phyloP scores from a whole-genome alignment of 108 stramenopile species.

The Nitzschia sp. region DNA sequence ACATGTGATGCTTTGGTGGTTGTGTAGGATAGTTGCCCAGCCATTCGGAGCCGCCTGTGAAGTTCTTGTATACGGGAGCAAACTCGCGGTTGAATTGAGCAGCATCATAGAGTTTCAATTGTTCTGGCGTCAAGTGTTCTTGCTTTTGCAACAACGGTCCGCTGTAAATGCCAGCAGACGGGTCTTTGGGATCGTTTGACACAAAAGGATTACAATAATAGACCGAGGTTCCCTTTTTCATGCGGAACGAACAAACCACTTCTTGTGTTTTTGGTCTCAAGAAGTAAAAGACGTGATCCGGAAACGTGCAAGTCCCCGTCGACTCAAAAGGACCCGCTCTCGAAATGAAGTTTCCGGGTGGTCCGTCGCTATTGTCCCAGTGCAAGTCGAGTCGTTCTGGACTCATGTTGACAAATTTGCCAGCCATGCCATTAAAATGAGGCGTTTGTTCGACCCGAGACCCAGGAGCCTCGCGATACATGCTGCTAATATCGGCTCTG shows the following conservation, averaged over 20 bases:
- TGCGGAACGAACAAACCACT: conserved; percentile 31
- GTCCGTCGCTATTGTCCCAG: conserved; percentile 10
- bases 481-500: conserved; percentile 44
- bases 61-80: conserved; percentile 39
- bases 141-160: conserved; percentile 3
- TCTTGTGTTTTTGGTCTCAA: conserved; percentile 17
- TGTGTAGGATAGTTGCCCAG: conserved; percentile 40
- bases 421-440: conserved; percentile 47
- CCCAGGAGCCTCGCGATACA: conserved; percentile 47
- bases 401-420: conserved; percentile 57
- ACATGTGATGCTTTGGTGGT: conserved; percentile 41
- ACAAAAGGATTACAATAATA: conserved; percentile 51
- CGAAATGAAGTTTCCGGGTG: conserved; percentile 20
- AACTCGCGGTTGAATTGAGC: conserved; percentile 45
- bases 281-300: conserved; percentile 34
- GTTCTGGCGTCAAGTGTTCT: neutral
- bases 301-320: conserved; percentile 52
- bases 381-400: conserved; percentile 39
- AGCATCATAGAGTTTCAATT: conserved; percentile 32
- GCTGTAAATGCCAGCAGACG: conserved; percentile 29
- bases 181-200: conserved; percentile 11
- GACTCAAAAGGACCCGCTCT: conserved; percentile 32
- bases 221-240: conserved; percentile 23
- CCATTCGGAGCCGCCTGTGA: conserved; percentile 55
- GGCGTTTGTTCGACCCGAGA: conserved; percentile 26